Conservation (phyloP, 352 stramenopile species). For the Pythium brassicae region DNA sequence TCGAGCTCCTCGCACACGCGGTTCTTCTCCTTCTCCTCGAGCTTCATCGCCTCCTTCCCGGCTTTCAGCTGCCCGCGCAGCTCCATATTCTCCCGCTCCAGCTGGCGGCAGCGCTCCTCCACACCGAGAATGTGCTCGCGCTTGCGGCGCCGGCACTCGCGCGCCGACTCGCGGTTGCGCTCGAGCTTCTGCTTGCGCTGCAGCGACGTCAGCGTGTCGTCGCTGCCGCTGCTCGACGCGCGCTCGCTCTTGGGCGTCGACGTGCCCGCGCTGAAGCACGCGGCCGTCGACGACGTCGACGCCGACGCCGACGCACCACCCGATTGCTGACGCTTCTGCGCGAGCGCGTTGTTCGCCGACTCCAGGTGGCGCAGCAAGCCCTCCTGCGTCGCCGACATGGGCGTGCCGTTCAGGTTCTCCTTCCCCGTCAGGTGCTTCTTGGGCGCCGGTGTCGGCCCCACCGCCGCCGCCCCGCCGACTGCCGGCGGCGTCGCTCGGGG, state of each 20-base stretch:
- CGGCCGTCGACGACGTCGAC: conserved; percentile 1
- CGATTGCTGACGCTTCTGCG: conserved; percentile 50
- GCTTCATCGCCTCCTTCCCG: conserved; percentile 82
- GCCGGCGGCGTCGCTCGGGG: conserved; percentile 9
- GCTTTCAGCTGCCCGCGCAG: conserved; percentile 87
- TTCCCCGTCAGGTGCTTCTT: conserved; percentile 19
- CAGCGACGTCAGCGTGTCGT: conserved; percentile 34
- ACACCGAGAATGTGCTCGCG: conserved; percentile 77
- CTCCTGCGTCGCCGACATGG: conserved; percentile 51
- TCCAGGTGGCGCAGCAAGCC: conserved; percentile 66
- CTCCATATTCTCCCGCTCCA: conserved; percentile 91
- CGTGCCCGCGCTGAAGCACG: conserved; percentile 1
- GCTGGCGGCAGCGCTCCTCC: conserved; percentile 71
- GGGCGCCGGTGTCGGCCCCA: conserved; percentile 20
- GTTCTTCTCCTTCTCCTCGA: conserved; percentile 85
- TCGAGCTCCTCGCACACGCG: conserved; percentile 79
- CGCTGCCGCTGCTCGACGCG: conserved; percentile 52
- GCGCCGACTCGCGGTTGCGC: conserved; percentile 88
- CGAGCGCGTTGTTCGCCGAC: conserved; percentile 63
- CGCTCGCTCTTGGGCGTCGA: conserved; percentile 50
- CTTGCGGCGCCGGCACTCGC: conserved; percentile 89
- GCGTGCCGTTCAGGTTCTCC: conserved; percentile 19
- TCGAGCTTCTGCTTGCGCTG: conserved; percentile 86
- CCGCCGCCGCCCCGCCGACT: background rate
- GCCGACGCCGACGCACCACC: conserved; percentile 3